Conservation (phyloP, 768 basidiomycete genomes). For the Boletus huronensis region DNA sequence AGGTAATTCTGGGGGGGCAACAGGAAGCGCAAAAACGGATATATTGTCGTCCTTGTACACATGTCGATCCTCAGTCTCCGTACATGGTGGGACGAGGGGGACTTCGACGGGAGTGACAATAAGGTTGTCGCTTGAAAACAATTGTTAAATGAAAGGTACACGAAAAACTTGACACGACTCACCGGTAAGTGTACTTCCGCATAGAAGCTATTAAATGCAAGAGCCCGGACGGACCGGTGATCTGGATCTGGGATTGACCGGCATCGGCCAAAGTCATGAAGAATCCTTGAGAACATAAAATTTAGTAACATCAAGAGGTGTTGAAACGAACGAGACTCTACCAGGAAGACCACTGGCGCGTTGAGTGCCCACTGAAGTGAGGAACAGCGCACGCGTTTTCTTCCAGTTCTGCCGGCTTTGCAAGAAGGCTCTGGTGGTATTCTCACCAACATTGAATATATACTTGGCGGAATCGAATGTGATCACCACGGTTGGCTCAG, state of each 20-base stretch:
- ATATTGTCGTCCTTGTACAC: conserved; percentile 63
- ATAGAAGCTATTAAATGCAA: conserved; percentile 67
- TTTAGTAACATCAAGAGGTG: not conserved
- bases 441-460: conserved; percentile 86
- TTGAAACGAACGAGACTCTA: conserved; percentile 27
- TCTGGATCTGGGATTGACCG: conserved; percentile 49
- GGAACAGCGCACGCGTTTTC: conserved; percentile 67
- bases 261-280: conserved; percentile 80
- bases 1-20: conserved; percentile 29
- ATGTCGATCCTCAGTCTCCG: conserved; percentile 33
- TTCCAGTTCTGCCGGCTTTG: conserved; percentile 66
- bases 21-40: conserved; percentile 59
- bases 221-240: conserved; percentile 75
- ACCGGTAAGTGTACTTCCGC: conserved; percentile 69
- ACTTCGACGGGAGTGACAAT: conserved; percentile 45
- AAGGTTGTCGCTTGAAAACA: conserved; percentile 45
- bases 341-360: conserved; percentile 73
- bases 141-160: not conserved
- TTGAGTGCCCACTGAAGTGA: conserved; percentile 62
- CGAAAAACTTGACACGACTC: not conserved
- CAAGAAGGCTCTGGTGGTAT: conserved; percentile 67
- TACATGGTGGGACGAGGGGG: conserved; percentile 24
- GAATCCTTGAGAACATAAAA: conserved; percentile 45
- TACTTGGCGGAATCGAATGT: conserved; percentile 79
- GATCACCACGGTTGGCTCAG: conserved; percentile 73